Evolutionary conservation across 176 grass and related monocot species (phyloP).

Genomic region (Carex kokanica): DNA sequence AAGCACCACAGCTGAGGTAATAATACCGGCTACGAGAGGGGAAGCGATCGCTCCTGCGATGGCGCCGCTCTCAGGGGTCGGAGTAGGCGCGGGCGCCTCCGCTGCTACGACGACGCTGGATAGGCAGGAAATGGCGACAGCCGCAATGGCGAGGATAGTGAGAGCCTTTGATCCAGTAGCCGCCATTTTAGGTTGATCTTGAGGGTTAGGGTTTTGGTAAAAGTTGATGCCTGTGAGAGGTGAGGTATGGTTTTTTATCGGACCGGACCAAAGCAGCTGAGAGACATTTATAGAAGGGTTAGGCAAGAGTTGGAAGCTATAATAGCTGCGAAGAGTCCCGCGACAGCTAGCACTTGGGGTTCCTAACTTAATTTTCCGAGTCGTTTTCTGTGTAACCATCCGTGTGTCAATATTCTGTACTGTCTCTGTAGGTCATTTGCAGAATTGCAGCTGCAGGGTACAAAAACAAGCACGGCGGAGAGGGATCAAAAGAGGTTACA

Average conservation of each 20-base stretch:
- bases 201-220: conserved; percentile 18
- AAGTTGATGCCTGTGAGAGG: background rate
- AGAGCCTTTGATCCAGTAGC: conserved; percentile 37
- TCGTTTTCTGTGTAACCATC: background rate
- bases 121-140: conserved; percentile 22
- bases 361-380: background rate
- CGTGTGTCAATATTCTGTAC: background rate
- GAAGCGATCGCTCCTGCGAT: conserved; percentile 29
- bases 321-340: background rate
- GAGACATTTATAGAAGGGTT: conserved; percentile 29
- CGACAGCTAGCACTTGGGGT: conserved; percentile 24
- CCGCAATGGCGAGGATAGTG: conserved; percentile 30
- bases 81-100: conserved; percentile 45
- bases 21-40: conserved; percentile 29
- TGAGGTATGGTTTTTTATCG: background rate
- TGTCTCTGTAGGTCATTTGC: background rate
- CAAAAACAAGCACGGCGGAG: background rate
- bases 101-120: conserved; percentile 26
- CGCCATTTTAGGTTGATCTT: conserved; percentile 23
- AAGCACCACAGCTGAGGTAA: conserved; percentile 48
- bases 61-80: conserved; percentile 23
- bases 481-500: background rate
- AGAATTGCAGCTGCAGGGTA: background rate
- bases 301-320: conserved; percentile 1
- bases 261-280: background rate